Evolutionary conservation across 1,284 basidiomycete genomes (phyloP), one percentile per base, ranked within the genome.

Genomic region (Cutaneotrichosporon curvatum): DNA sequence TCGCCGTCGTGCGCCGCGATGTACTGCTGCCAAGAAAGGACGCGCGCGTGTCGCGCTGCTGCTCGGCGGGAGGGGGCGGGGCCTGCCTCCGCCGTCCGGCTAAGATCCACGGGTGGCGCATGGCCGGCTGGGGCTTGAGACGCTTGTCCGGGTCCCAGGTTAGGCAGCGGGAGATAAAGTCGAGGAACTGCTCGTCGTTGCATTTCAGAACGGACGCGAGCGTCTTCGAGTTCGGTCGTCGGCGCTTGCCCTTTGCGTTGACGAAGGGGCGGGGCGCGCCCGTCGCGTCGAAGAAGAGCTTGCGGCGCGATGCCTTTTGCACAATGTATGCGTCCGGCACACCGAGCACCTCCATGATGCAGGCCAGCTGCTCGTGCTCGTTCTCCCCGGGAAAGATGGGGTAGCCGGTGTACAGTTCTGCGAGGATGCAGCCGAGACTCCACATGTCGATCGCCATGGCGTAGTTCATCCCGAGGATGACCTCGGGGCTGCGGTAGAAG

Each of bases 381-480:
- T 95, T 95, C 73, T 97, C 94, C n/a, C 94, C 94, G 0, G 94
- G 94, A 74, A 98, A 98, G 62, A 98, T 92, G 0, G 95, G 95
- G 70, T 91, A 96, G 1, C 95, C 95, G n/a, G 95, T 98, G 73
- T 88, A 95, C 36, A 99, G 76, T 72, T 99, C 95, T 18, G 92
- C 94, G 43, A 98, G 76, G 57, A 98, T 99, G 63, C 95, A 98
- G 19, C 94, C 95, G 55, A 99, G 74, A 75, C 87, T 92, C 95
- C 95, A 99, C 82, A 98, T 84, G 70, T 99, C 95, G 51, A 99
- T 83, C 1, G 89, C 81, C 45, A 91, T 85, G 21, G 84, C 90
- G 71, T 99, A 98, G 20, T 91, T 84, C 72, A 96, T 83, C 15
- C 92, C 92, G 18, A 99, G 77, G n/a, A 99, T 80, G 22, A 99